phyloP scores from a whole-genome alignment of 2,329 filamentous ascomycete genomes.

The Ophiostoma tasmaniense region DNA sequence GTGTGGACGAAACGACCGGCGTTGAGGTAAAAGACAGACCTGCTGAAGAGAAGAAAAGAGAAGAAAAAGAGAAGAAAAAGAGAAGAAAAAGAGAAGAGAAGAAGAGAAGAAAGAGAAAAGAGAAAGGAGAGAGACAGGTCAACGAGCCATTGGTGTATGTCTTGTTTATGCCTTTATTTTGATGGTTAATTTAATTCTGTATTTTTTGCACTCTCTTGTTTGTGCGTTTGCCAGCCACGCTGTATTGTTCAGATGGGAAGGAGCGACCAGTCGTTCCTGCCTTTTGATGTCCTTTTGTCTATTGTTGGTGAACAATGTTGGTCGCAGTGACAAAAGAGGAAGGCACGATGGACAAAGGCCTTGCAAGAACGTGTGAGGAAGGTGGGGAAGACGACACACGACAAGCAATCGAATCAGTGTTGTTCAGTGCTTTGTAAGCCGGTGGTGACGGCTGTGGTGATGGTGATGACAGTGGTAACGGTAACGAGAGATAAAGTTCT shows the following conservation, averaged over 20 bases:
- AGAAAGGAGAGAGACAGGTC: constrained; percentile 8
- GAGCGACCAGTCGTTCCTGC: background rate
- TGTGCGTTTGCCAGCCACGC: constrained; percentile 11
- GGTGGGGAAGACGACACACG: background rate
- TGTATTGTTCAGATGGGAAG: background rate
- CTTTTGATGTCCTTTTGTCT: background rate
- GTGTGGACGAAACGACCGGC: constrained; percentile 16
- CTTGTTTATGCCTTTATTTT: background rate
- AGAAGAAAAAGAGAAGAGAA: constrained; percentile 5
- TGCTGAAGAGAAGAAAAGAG: constrained; percentile 6
- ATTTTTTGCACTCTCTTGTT: background rate
- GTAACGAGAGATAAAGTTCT: no score
- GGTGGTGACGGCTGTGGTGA: no score
- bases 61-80: constrained; percentile 8
- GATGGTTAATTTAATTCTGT: background rate
- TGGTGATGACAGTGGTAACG: background rate
- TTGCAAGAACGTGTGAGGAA: constrained; percentile 10
- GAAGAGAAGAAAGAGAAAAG: background rate
- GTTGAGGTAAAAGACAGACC: constrained; percentile 17
- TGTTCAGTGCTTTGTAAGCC: background rate
- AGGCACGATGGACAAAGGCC: constrained; percentile 16
- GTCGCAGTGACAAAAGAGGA: constrained; percentile 6
- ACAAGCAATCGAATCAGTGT: background rate
- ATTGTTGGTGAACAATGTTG: constrained; percentile 10
- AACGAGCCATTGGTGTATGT: constrained; percentile 4